Evolutionary conservation across 352 stramenopile genomes (phyloP), one percentile per base, ranked within the genome.

Genomic region (Pythium sp.): DNA sequence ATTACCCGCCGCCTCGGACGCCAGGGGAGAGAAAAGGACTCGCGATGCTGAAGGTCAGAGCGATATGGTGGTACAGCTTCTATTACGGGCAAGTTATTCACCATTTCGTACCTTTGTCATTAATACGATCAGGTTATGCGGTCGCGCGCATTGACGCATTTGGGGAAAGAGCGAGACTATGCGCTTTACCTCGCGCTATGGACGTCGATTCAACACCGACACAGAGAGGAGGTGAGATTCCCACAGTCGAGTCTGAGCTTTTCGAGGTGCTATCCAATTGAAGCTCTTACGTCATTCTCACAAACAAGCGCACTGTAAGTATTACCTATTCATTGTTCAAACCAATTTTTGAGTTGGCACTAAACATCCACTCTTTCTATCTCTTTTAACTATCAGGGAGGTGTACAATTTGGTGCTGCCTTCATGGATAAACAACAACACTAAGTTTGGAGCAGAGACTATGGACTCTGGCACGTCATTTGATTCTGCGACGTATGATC

Each of bases 81-180:
- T n/a, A 58, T 11, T 8, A 9, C 18, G 28, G 18, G 30, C n/a
- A 24, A 20, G 2, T 59, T 32, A 54, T 7, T 59, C 15, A 20
- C 43, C 11, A 5, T 22, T 5, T 54, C 24, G 20, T 20, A 14
- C 5, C 6, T 47, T 34, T 1, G 15, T 28, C 11, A 12, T 30
- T 1, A n/a, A 49, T 32, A 12, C 22, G 32, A 56, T 18, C 26
- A 93, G 81, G 85, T 93, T 1, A 85, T 92, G 70, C 75, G 81
- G 38, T 93, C 85, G 49, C 79, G 85, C 36, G 83, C 83, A 2
- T 53, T 79, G 34, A 82, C 73, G 2, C 75, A 91, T 59, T 70
- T 93, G 9, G 81, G 75, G 20, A 87, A 80, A 73, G 85, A 91
- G 34, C 79, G 85, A 15, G 85, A 93, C 57, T 91, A 92, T 57